A percentile compares a stretch with the other conserved stretches of the same genome.
These are phyloP conservation scores for Fusarium sp. DNA, from an alignment of 2,329 filamentous ascomycete genomes.

Conservation along the genomic window DNA sequence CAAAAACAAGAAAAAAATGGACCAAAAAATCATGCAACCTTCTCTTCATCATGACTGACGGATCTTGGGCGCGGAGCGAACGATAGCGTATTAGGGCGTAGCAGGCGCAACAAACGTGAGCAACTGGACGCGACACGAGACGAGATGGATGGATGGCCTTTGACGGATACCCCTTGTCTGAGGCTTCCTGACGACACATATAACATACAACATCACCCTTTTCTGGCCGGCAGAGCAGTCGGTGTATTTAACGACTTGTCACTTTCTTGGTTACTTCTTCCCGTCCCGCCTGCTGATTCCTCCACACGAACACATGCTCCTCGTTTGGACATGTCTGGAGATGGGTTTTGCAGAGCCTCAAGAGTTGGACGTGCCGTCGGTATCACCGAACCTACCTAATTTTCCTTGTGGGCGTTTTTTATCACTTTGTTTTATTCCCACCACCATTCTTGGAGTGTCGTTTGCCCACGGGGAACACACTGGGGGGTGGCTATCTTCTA, in stretches of 20 bases:
- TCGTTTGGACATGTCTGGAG: neutral
- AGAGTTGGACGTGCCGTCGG: conserved; percentile 40
- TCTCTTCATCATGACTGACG: conserved; percentile 44
- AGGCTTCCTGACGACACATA: conserved; percentile 30
- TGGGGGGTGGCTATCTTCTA: conserved; percentile 39
- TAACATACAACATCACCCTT: conserved; percentile 7
- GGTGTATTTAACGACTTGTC: conserved; percentile 38
- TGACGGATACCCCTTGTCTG: conserved; percentile 45
- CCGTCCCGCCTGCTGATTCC: conserved; percentile 28
- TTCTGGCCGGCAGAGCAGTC: conserved; percentile 18
- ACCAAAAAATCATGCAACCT: conserved; percentile 30
- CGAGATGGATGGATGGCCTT: conserved; percentile 43
- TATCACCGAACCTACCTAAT: conserved; percentile 44
- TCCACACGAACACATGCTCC: too few relatives aligned
- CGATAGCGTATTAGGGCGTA: conserved; percentile 36
- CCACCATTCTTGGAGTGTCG: conserved; percentile 16
- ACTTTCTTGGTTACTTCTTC: conserved; percentile 33
- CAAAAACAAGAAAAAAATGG: conserved; percentile 31
- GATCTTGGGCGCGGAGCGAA: conserved; percentile 40
- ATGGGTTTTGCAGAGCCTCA: conserved; percentile 25
- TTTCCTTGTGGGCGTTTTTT: conserved; percentile 39
- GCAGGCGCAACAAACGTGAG: conserved; percentile 37
- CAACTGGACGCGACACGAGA: conserved; percentile 41
- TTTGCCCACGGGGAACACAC: conserved; percentile 15
- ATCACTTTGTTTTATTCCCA: conserved; percentile 11